A percentile compares a stretch with the other conserved stretches of the same genome.
Evolutionary conservation across 192 early-diverging fungal species (phyloP).

Genomic region (Rhizophagus sp.): DNA sequence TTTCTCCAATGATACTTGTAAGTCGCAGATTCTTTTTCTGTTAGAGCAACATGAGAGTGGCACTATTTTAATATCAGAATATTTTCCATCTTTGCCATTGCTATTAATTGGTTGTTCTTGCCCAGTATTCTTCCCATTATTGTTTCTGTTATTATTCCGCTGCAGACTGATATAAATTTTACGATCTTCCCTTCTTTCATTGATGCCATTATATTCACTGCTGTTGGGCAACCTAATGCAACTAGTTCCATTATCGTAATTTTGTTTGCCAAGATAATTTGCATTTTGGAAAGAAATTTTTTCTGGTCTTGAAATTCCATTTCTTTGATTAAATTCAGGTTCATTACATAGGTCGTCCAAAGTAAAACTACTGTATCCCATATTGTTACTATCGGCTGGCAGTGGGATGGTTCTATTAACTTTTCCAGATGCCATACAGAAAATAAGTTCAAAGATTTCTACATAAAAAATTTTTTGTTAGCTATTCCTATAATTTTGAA

Average conservation of each 20-base stretch:
- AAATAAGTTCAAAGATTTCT: slow-evolving; percentile 4
- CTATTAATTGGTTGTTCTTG: slow-evolving; percentile 22
- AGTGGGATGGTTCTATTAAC: slow-evolving; percentile 3
- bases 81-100: background rate
- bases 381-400: slow-evolving; percentile 16
- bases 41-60: background rate
- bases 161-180: slow-evolving; percentile 22
- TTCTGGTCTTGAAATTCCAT: slow-evolving; percentile 29
- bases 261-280: slow-evolving; percentile 14
- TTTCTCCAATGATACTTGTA: background rate
- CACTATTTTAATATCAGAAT: background rate
- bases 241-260: slow-evolving; percentile 11
- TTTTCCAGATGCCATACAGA: slow-evolving; percentile 10
- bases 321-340: slow-evolving; percentile 24
- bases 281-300: slow-evolving; percentile 27
- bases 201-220: slow-evolving; percentile 26
- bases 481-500: slow-evolving; percentile 26
- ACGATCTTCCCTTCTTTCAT: slow-evolving; percentile 19
- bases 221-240: slow-evolving; percentile 3
- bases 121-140: background rate
- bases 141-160: too few species aligned
- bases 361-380: slow-evolving; percentile 26
- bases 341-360: slow-evolving; percentile 25
- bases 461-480: slow-evolving; percentile 28
- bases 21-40: background rate